These are phyloP conservation scores for Diplocarpon rosae DNA, from an alignment of 2,329 filamentous ascomycete genomes.

Conservation along the genomic window DNA sequence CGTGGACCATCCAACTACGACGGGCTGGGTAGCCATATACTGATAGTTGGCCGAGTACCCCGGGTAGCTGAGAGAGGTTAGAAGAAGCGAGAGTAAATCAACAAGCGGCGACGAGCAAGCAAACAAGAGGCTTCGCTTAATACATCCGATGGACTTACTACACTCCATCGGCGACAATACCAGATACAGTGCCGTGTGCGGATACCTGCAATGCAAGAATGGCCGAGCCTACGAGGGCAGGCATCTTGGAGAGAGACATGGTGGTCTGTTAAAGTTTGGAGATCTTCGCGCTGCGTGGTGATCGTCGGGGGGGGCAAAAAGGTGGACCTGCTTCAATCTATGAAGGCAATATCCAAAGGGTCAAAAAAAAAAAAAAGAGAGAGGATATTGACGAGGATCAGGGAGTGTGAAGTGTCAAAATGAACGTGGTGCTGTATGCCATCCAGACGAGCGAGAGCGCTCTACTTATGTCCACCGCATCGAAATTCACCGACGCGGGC, in stretches of 20 bases:
- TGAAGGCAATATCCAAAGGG: slow-evolving; percentile 15
- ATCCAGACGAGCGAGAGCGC: no score
- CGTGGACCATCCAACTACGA: slow-evolving; percentile 31
- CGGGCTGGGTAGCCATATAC: slow-evolving; percentile 20
- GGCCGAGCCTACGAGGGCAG: slow-evolving; percentile 6
- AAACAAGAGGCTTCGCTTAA: neutral
- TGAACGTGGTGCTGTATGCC: no score
- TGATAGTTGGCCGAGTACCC: slow-evolving; percentile 17
- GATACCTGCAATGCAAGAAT: slow-evolving; percentile 3
- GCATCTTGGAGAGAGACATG: slow-evolving; percentile 24
- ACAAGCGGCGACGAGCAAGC: no score
- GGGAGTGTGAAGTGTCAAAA: no score
- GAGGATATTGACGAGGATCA: no score
- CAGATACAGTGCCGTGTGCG: slow-evolving; percentile 34
- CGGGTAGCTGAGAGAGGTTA: slow-evolving; percentile 23
- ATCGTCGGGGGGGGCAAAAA: slow-evolving; percentile 11
- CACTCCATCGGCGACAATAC: slow-evolving; percentile 36
- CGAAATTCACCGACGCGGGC: no score
- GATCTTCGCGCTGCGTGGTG: slow-evolving; percentile 13
- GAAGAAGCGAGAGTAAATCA: slow-evolving; percentile 3
- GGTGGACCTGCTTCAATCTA: slow-evolving; percentile 21
- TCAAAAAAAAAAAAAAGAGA: slow-evolving; percentile 9
- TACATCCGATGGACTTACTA: slow-evolving; percentile 23
- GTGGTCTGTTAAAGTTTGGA: slow-evolving; percentile 4
- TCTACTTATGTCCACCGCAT: no score